phyloP scores from a whole-genome alignment of 805 yeast genomes.

The Dipodascopsis uninucleata region DNA sequence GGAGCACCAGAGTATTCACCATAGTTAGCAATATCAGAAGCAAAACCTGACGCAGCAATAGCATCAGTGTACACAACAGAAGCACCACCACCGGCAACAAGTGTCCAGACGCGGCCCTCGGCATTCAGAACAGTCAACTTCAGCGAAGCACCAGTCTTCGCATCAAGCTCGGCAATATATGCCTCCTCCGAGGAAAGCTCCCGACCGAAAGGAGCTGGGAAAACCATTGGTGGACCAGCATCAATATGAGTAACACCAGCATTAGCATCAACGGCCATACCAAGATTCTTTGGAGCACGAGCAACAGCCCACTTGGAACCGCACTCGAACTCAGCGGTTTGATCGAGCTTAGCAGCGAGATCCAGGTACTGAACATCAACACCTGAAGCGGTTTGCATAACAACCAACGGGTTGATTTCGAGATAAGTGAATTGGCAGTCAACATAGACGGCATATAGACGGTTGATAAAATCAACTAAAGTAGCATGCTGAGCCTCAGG shows the following conservation, averaged over 20 bases:
- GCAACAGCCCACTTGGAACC: constrained; percentile 50
- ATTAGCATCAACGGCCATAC: constrained; percentile 30
- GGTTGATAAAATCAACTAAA: constrained; percentile 44
- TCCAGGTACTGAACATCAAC: constrained; percentile 47
- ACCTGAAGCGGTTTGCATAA: constrained; percentile 39
- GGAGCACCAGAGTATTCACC: constrained; percentile 51
- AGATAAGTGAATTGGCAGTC: constrained; percentile 47
- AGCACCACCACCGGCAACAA: constrained; percentile 50
- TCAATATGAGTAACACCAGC: constrained; percentile 37
- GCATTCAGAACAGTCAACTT: constrained; percentile 45
- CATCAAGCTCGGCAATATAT: constrained; percentile 46
- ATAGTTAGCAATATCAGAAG: constrained; percentile 45
- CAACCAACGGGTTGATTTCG: constrained; percentile 47
- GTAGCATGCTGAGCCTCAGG: constrained; percentile 42
- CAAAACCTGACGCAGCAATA: constrained; percentile 46
- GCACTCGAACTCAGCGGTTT: constrained; percentile 48
- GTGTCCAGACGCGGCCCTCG: constrained; percentile 46
- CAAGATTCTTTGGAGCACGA: constrained; percentile 43
- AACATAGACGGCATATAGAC: constrained; percentile 46
- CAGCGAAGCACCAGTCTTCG: constrained; percentile 48
- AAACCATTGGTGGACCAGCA: constrained; percentile 48
- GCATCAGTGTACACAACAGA: constrained; percentile 49
- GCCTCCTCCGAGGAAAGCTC: constrained; percentile 46
- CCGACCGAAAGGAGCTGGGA: constrained; percentile 49
- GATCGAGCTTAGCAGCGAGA: constrained; percentile 47